Base-by-base conservation (phyloP, 2,329 filamentous ascomycete species). In the Nannizzia gypsea region DNA sequence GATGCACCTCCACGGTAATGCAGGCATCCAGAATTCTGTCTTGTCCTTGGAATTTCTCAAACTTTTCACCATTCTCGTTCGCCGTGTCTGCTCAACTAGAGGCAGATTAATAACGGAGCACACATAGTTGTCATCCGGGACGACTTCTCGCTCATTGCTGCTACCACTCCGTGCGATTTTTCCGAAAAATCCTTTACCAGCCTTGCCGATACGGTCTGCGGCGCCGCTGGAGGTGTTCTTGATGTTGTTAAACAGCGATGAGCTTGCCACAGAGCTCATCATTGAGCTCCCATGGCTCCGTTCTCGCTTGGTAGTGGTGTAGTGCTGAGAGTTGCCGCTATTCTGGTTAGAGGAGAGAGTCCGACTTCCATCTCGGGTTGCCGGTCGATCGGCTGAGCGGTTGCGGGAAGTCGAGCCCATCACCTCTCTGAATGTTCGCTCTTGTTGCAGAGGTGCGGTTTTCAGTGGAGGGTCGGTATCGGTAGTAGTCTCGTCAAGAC, bases 11-110 rank as follows among this genome's bases (percentile, higher is more conserved):
- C 92, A 96, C 0, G 92, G 91, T 61, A 97, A 86, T 5, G 90
- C 89, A 11, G 92, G 92, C 91, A 97, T 96, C 92, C 92, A 97
- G 70, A 95, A 97, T 69, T 96, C 92, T 0, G 92, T 97, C 78
- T 96, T 96, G 70, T 97, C 92, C 63, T 86, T 83, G 8, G 91
- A 96, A 62, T 88, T 84, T 69, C 95, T 89, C 48, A 97, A 77
- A 31, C 87, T 84, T 73, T 92, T 95, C 6, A 90, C 95, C 70
- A 97, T 96, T 64, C 92, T 83, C 0, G 92, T 96, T 64, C 85
- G 79, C n/a, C 92, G 84, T 5, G 91, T 91, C 74, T 97, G 92
- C 71, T 96, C 87, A 26, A 95, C 81, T 31, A 97, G 77, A 1
- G 90, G 90, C 56, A 88, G 78, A 67, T 93, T 95, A 71, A 97